Base-by-base conservation (phyloP, 2,329 filamentous ascomycete genomes). In the Colletotrichum nymphaeae region DNA sequence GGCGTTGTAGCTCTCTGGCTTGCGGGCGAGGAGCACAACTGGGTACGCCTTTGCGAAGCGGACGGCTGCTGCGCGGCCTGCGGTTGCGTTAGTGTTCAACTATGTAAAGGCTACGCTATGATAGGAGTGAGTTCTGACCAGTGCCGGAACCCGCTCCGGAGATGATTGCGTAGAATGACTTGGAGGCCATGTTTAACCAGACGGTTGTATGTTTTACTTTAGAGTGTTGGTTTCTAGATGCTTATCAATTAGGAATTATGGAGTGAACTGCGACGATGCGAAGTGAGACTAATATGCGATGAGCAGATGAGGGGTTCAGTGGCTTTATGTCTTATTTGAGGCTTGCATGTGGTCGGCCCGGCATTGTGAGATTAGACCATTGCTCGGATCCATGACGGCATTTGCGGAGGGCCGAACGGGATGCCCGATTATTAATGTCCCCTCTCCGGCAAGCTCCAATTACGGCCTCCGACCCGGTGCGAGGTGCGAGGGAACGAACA, bases 111-210 rank as follows among this genome's bases (percentile, higher is more conserved):
- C 69, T 93, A 93, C 55, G 92, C 92, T 66, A 93, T 93, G 7
- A 91, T 92, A 70, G 95, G 83, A 72, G 94, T 84, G 26, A 14
- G 32, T 14, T n/a, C 58, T 58, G 78, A 85, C 86, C 85, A 58
- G 90, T 95, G 72, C 93, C 93, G 6, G 92, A 85, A n/a, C 93
- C 93, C 55, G 91, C 93, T 68, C 93, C 93, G 12, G 92, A 92
- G 72, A 95, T 83, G 73, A 95, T 84, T 63, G 92, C 90, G 80
- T 92, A 93, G 78, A 93, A 76, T 28, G 70, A 69, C 52, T 81
- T 82, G 73, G 81, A 79, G 7, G 80, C 74, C 78, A 80, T 81
- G 26, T 6, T 75, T 14, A 5, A 22, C 11, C 55, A 37, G 53
- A 56, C 53, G 11, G 7, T n/a, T 28, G 26, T 28, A 28, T 28